These are phyloP conservation scores for Aureobasidium sp. DNA, from an alignment of 2,329 filamentous ascomycete species.

Conservation along the genomic window DNA sequence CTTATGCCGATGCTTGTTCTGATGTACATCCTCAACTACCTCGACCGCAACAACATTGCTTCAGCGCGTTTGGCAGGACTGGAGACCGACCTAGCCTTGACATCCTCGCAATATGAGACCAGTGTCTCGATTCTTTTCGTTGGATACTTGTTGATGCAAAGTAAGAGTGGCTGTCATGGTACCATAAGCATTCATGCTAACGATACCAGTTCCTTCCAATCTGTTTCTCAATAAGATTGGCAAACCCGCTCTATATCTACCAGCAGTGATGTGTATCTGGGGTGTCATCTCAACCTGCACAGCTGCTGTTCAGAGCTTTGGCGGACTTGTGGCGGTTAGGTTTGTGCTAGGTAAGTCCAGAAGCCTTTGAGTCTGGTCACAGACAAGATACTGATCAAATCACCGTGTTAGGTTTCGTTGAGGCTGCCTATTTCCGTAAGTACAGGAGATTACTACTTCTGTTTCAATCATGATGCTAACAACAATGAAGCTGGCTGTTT, in stretches of 20 bases:
- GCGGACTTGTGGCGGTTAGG: constrained; percentile 31
- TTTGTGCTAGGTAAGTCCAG: constrained; percentile 24
- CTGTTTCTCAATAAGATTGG: constrained; percentile 31
- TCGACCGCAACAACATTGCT: constrained; percentile 53
- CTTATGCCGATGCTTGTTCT: constrained; percentile 62
- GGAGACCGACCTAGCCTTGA: constrained; percentile 39
- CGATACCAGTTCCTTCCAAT: constrained; percentile 29
- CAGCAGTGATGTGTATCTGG: constrained; percentile 30
- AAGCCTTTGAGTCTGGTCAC: too few relatives aligned
- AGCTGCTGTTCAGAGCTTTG: constrained; percentile 29
- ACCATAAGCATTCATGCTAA: constrained; percentile 30
- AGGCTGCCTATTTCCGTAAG: constrained; percentile 35
- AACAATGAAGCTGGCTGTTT: constrained; percentile 33
- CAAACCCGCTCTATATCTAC: constrained; percentile 28
- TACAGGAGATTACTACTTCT: not conserved
- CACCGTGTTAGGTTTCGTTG: constrained; percentile 31
- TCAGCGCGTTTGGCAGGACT: constrained; percentile 53
- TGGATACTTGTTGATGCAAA: constrained; percentile 31
- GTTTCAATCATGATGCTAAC: not conserved
- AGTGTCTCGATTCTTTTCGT: constrained; percentile 39
- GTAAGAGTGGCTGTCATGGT: constrained; percentile 20
- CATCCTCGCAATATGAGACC: constrained; percentile 40
- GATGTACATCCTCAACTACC: constrained; percentile 72
- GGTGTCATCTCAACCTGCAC: constrained; percentile 29
- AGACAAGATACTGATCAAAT: too few relatives aligned